These are phyloP conservation scores for Verticillium klebahnii DNA, from an alignment of 2,329 filamentous ascomycete species.

Conservation along the genomic window DNA sequence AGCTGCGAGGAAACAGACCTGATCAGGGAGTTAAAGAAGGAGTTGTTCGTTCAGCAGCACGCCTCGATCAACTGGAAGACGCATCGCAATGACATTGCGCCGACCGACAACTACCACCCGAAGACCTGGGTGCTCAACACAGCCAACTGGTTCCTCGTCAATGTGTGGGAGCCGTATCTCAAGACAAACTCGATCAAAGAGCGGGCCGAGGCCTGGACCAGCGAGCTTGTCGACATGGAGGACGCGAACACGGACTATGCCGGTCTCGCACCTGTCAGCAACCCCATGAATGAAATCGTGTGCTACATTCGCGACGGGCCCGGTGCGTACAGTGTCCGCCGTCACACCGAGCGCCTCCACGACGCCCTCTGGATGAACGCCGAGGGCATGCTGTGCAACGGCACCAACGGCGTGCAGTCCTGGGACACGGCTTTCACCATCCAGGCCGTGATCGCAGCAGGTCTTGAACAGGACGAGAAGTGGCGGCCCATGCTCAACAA, in stretches of 20 bases:
- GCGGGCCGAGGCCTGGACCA: conserved; percentile 75
- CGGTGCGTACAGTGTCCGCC: conserved; percentile 63
- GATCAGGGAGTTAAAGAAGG: conserved; percentile 67
- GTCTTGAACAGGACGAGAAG: conserved; percentile 68
- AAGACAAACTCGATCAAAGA: conserved; percentile 61
- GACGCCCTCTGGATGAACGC: conserved; percentile 90
- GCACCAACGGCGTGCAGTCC: conserved; percentile 95
- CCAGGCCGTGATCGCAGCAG: conserved; percentile 74
- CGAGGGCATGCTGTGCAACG: conserved; percentile 91
- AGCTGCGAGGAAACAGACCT: conserved; percentile 70
- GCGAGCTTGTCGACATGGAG: conserved; percentile 82
- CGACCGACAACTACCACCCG: conserved; percentile 84
- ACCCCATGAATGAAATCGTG: conserved; percentile 81
- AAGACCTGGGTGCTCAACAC: conserved; percentile 80
- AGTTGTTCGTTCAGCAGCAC: conserved; percentile 77
- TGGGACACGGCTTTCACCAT: conserved; percentile 95
- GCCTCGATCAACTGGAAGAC: conserved; percentile 70
- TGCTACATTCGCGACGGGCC: conserved; percentile 84
- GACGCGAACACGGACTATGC: conserved; percentile 89
- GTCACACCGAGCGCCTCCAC: conserved; percentile 74
- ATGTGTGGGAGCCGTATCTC: conserved; percentile 76
- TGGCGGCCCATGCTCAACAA: conserved; percentile 81
- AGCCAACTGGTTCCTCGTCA: conserved; percentile 73
- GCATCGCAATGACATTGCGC: conserved; percentile 78
- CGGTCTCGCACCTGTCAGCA: conserved; percentile 83